These are phyloP conservation scores for Gloeophyllum trabeum DNA, from an alignment of 768 basidiomycete species.

Conservation along the genomic window DNA sequence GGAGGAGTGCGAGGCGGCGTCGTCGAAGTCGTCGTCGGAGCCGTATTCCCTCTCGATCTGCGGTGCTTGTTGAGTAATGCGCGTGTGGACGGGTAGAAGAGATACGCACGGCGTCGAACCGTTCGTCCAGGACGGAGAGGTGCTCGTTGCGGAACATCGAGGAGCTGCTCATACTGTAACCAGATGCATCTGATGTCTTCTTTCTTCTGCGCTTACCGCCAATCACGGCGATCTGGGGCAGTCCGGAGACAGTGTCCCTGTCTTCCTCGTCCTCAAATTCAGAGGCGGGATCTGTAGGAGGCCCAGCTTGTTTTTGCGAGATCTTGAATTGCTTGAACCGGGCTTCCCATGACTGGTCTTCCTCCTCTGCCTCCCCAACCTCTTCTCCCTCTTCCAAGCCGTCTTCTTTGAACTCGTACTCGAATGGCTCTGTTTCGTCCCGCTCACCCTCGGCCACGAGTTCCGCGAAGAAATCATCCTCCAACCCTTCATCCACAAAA, in stretches of 20 bases:
- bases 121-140: constrained; percentile 80
- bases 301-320: constrained; percentile 18
- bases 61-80: constrained; percentile 15
- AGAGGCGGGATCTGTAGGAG: constrained; percentile 23
- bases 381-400: constrained; percentile 21
- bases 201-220: constrained; percentile 68
- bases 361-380: constrained; percentile 17
- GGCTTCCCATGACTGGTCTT: constrained; percentile 57
- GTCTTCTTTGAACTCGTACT: constrained; percentile 59
- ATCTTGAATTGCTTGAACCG: constrained; percentile 74
- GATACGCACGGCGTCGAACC: constrained; percentile 76
- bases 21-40: constrained; percentile 30
- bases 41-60: constrained; percentile 80
- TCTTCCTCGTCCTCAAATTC: constrained; percentile 51
- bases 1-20: constrained; percentile 21
- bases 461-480: constrained; percentile 69
- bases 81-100: neutral
- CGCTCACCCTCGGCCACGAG: constrained; percentile 66
- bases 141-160: constrained; percentile 92
- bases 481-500: constrained; percentile 70
- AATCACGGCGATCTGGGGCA: constrained; percentile 70
- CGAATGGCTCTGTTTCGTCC: constrained; percentile 42
- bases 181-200: constrained; percentile 76
- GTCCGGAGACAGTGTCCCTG: constrained; percentile 69
- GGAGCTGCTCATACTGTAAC: constrained; percentile 95